phyloP scores from a whole-genome alignment of 139 green algal genomes.

The Desmodesmus armatus region DNA sequence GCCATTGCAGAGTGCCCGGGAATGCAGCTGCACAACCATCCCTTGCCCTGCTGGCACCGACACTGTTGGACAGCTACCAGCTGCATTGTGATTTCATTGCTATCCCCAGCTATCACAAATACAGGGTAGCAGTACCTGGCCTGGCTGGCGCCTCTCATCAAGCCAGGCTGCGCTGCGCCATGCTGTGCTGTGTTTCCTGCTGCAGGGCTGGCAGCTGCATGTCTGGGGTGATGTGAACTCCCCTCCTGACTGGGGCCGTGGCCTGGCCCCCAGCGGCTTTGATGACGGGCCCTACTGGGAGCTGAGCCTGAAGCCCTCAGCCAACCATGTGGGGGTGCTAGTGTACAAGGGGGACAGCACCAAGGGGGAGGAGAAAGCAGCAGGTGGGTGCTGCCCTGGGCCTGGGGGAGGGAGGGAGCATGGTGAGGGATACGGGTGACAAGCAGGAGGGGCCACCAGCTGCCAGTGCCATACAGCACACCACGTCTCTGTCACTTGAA shows the following conservation, averaged over 20 bases:
- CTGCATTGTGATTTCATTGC: not conserved
- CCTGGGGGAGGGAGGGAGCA: too few species aligned
- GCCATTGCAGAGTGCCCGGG: too few species aligned
- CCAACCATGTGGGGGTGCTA: constrained; percentile 52
- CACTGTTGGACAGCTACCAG: too few species aligned
- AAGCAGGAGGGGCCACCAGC: too few species aligned
- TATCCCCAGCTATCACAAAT: not conserved
- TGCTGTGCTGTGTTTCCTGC: not conserved
- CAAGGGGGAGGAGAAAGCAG: constrained; percentile 65
- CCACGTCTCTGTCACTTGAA: too few species aligned
- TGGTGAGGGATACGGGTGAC: too few species aligned
- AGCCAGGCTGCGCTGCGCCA: not conserved
- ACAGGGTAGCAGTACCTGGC: not conserved
- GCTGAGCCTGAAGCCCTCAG: constrained; percentile 46
- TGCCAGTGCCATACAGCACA: too few species aligned
- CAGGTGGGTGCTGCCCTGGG: constrained; percentile 52
- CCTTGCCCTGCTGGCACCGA: too few species aligned
- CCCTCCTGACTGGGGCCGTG: not conserved
- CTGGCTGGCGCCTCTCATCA: not conserved
- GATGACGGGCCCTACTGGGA: constrained; percentile 54
- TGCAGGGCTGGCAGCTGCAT: constrained; percentile 66
- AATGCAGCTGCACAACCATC: too few species aligned
- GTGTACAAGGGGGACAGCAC: too few species aligned
- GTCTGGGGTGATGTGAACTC: constrained; percentile 58
- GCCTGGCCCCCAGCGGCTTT: not conserved